These are phyloP conservation scores for Dillenia suffruticosa DNA, from an alignment of 164 flowering plant genomes.

Conservation along the genomic window DNA sequence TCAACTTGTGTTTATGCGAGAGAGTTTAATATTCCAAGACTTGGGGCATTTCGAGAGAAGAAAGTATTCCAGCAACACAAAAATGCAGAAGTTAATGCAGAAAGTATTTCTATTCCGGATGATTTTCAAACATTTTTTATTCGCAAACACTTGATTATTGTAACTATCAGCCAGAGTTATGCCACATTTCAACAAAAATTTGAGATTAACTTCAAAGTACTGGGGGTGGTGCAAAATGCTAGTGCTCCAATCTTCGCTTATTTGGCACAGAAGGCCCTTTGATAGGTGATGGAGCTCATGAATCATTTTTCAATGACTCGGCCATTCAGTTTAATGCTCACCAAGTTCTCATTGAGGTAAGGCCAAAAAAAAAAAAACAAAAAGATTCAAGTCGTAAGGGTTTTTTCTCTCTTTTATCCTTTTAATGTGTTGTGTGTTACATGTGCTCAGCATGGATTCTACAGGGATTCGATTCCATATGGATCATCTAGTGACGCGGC, in stretches of 20 bases:
- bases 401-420: too few species aligned
- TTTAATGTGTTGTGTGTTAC: too few species aligned
- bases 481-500: conserved; percentile 36
- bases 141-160: conserved; percentile 24
- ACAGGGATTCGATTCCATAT: conserved; percentile 58
- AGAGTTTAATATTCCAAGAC: too few species aligned
- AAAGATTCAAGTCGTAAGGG: too few species aligned
- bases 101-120: not conserved
- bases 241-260: conserved; percentile 30
- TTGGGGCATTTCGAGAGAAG: too few species aligned
- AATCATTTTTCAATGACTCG: not conserved
- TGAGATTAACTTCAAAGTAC: conserved; percentile 13
- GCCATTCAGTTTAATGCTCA: conserved; percentile 20
- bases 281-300: not conserved
- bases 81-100: too few species aligned
- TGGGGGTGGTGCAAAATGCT: conserved; percentile 31
- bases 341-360: conserved; percentile 20
- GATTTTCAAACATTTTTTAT: conserved; percentile 13
- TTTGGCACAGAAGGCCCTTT: conserved; percentile 10
- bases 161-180: conserved; percentile 28
- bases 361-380: not conserved
- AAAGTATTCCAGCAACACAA: too few species aligned
- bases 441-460: conserved; percentile 52
- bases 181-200: conserved; percentile 24
- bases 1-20: too few species aligned